Evolutionary conservation across 2,329 filamentous ascomycete genomes (phyloP).

Genomic region (Colletotrichum agaves): DNA sequence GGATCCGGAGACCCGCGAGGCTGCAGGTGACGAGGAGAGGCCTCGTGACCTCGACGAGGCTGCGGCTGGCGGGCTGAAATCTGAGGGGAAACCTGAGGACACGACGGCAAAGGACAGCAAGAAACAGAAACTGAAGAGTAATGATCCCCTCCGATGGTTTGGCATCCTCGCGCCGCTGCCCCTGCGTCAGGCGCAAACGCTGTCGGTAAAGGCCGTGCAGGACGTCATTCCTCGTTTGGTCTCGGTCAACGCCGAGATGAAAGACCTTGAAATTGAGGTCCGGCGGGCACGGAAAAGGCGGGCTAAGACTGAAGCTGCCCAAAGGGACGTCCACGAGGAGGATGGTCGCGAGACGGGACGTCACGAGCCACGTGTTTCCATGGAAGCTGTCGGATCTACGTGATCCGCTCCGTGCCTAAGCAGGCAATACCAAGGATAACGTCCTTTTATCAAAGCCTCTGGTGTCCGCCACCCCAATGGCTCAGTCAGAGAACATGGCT

Average conservation of each 20-base stretch:
- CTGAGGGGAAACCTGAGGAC: slow-evolving; percentile 16
- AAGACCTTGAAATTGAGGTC: slow-evolving; percentile 74
- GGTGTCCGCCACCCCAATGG: too few species aligned
- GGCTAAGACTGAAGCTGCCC: slow-evolving; percentile 56
- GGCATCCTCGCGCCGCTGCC: slow-evolving; percentile 63
- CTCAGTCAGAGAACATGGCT: too few species aligned
- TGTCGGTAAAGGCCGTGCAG: slow-evolving; percentile 67
- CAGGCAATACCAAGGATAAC: slow-evolving; percentile 64
- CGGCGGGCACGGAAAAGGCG: slow-evolving; percentile 68
- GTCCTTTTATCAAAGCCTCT: too few species aligned
- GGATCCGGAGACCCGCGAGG: slow-evolving; percentile 3
- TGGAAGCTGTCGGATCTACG: slow-evolving; percentile 1
- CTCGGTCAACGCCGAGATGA: slow-evolving; percentile 69
- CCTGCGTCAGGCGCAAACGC: slow-evolving; percentile 67
- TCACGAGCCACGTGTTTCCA: neutral
- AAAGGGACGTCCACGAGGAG: slow-evolving; percentile 44
- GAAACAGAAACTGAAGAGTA: slow-evolving; percentile 26
- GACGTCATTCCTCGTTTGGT: slow-evolving; percentile 67
- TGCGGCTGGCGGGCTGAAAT: slow-evolving; percentile 20
- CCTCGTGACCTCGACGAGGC: slow-evolving; percentile 8
- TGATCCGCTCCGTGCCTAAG: slow-evolving; percentile 53
- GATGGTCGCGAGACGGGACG: neutral
- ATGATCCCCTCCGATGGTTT: slow-evolving; percentile 70
- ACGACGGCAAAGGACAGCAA: neutral
- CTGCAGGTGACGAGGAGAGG: slow-evolving; percentile 26